These are phyloP conservation scores for Hypoxylon sp. DNA, from an alignment of 2,329 filamentous ascomycete genomes.

Conservation along the genomic window DNA sequence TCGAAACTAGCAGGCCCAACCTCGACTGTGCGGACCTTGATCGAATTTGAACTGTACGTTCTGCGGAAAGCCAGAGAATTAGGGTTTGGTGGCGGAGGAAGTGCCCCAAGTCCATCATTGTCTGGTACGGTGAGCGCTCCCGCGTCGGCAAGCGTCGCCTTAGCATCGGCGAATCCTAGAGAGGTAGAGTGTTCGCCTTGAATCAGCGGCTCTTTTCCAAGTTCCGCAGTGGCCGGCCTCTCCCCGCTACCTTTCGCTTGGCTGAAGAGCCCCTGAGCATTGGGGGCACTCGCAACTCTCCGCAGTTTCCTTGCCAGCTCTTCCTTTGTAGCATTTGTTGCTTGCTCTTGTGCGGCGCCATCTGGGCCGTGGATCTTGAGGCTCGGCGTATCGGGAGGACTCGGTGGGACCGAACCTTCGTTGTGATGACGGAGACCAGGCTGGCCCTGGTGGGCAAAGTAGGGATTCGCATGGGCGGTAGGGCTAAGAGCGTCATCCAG, in stretches of 20 bases:
- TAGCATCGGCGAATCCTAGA: constrained; percentile 61
- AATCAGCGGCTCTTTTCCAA: constrained; percentile 83
- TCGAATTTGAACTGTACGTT: constrained; percentile 99
- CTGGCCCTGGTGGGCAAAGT: constrained; percentile 96
- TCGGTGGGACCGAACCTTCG: constrained; percentile 90
- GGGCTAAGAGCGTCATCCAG: constrained; percentile 91
- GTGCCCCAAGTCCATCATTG: constrained; percentile 67
- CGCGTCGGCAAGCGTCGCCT: constrained; percentile 55
- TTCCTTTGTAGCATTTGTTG: constrained; percentile 86
- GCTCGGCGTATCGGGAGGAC: constrained; percentile 89
- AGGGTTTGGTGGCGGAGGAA: constrained; percentile 75
- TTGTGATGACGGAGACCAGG: constrained; percentile 95
- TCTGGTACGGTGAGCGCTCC: constrained; percentile 58
- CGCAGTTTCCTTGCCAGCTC: constrained; percentile 93
- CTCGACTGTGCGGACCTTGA: constrained; percentile 97
- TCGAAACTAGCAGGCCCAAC: constrained; percentile 96
- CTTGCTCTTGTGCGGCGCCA: constrained; percentile 71
- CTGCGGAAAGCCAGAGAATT: constrained; percentile 84
- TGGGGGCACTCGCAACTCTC: constrained; percentile 94
- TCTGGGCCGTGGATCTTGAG: constrained; percentile 78
- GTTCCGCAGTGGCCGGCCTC: constrained; percentile 85
- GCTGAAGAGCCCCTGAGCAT: constrained; percentile 91
- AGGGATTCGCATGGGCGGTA: constrained; percentile 94
- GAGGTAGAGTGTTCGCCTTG: constrained; percentile 65
- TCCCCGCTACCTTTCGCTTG: constrained; percentile 67